Percentiles rank a stretch among this genome's conserved stretches.
Conservation (phyloP, 78 protist species). For the Parvularia atlantis region DNA sequence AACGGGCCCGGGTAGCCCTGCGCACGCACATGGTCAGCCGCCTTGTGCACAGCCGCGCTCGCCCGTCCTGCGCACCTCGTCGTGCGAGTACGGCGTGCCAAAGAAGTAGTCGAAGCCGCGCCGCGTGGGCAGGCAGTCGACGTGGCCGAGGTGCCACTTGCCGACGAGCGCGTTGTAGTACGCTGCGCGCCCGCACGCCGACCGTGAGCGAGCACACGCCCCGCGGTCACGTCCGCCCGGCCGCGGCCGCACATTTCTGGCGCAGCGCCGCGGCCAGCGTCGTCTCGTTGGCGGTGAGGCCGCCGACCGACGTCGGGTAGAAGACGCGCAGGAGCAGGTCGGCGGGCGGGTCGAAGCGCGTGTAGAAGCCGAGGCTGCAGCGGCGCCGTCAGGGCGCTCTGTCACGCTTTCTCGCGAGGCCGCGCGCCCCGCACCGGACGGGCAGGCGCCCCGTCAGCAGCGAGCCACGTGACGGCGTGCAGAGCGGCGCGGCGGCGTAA, state of each 20-base stretch:
- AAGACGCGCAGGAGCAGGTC: not conserved
- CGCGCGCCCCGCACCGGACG: not conserved
- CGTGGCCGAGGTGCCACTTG: slow-evolving; percentile 27
- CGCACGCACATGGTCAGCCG: not conserved
- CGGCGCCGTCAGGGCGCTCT: too few relatives aligned
- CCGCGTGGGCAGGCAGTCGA: slow-evolving; percentile 6
- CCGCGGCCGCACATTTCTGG: too few relatives aligned
- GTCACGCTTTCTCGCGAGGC: not conserved
- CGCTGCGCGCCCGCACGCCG: too few relatives aligned
- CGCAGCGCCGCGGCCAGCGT: too few relatives aligned
- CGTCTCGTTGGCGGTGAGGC: too few relatives aligned
- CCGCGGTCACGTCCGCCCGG: too few relatives aligned
- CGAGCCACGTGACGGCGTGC: not conserved
- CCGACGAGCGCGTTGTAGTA: not conserved
- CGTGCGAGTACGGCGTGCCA: slow-evolving; percentile 8
- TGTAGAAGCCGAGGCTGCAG: not conserved
- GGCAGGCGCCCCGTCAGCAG: not conserved
- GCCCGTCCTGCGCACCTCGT: not conserved
- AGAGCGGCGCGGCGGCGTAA: not conserved
- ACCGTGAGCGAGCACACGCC: too few relatives aligned
- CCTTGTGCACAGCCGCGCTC: not conserved
- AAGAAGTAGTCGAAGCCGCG: slow-evolving; percentile 15
- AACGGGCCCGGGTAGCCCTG: not conserved
- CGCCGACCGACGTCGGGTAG: not conserved
- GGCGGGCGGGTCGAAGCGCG: not conserved